Evolutionary conservation across 768 basidiomycete species (phyloP).

Genomic region (Amanita jacksonii): DNA sequence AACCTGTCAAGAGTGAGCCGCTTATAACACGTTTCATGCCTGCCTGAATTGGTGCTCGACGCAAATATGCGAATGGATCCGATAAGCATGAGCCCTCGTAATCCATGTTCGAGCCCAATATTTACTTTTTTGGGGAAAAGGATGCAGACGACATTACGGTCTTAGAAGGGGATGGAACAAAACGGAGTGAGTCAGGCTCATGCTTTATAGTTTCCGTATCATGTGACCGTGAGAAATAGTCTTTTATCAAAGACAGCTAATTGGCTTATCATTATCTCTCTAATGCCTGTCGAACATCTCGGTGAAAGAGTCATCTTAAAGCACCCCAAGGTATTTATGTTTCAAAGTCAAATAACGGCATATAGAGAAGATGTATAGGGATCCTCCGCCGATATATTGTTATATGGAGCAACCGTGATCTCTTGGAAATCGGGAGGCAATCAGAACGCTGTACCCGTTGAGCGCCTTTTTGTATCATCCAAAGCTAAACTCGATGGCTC

Average conservation of each 20-base stretch:
- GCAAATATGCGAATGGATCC: slow-evolving; percentile 5
- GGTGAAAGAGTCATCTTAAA: slow-evolving; percentile 37
- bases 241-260: too few species aligned
- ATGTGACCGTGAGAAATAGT: slow-evolving; percentile 4
- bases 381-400: slow-evolving; percentile 50
- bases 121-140: too few species aligned
- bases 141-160: too few species aligned
- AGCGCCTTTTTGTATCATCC: slow-evolving; percentile 74
- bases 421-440: slow-evolving; percentile 66
- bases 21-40: background rate
- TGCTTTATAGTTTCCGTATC: background rate
- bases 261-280: too few species aligned
- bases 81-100: slow-evolving; percentile 5
- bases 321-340: slow-evolving; percentile 48
- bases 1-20: slow-evolving; percentile 2
- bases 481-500: slow-evolving; percentile 75
- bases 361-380: slow-evolving; percentile 33
- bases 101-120: slow-evolving; percentile 1
- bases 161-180: background rate
- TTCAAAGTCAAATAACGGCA: background rate
- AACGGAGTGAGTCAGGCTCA: background rate
- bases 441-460: slow-evolving; percentile 29
- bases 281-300: slow-evolving; percentile 49
- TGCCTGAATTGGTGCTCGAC: slow-evolving; percentile 1
- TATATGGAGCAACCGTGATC: slow-evolving; percentile 80